phyloP scores from a whole-genome alignment of 106 monocot species.

The Platanthera guangdongensis region DNA sequence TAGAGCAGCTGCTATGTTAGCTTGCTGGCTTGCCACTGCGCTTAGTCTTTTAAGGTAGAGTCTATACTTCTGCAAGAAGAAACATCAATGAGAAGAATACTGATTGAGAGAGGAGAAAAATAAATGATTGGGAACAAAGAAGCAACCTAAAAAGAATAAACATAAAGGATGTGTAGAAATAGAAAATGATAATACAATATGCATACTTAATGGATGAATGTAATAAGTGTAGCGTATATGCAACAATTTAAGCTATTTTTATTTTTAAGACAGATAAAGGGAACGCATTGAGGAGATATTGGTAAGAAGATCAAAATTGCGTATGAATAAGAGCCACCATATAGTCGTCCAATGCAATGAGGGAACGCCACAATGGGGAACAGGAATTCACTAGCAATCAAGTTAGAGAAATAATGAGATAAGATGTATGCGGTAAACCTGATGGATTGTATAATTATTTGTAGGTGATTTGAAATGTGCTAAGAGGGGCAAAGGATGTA shows the following conservation, averaged over 20 bases:
- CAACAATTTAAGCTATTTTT: too few relatives aligned
- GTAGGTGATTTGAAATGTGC: background rate
- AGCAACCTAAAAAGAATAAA: background rate
- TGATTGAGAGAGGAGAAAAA: background rate
- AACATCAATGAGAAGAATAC: constrained; percentile 3
- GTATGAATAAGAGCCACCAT: background rate
- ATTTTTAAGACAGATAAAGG: background rate
- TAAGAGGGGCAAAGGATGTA: background rate
- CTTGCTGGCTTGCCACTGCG: constrained; percentile 57
- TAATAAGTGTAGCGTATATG: too few relatives aligned
- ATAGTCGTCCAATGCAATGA: background rate
- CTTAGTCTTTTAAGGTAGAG: constrained; percentile 65
- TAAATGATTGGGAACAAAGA: background rate
- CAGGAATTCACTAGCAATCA: background rate
- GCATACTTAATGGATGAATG: too few relatives aligned
- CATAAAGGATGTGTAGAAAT: background rate
- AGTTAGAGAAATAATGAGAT: background rate
- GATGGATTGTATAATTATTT: background rate
- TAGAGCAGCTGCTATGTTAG: constrained; percentile 51
- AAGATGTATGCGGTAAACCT: background rate
- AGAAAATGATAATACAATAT: background rate
- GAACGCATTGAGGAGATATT: background rate
- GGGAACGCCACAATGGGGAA: background rate
- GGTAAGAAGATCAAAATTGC: background rate
- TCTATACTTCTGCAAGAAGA: constrained; percentile 66